Base-by-base conservation (phyloP, 2,329 filamentous ascomycete genomes). In the Fusarium decemcellulare region DNA sequence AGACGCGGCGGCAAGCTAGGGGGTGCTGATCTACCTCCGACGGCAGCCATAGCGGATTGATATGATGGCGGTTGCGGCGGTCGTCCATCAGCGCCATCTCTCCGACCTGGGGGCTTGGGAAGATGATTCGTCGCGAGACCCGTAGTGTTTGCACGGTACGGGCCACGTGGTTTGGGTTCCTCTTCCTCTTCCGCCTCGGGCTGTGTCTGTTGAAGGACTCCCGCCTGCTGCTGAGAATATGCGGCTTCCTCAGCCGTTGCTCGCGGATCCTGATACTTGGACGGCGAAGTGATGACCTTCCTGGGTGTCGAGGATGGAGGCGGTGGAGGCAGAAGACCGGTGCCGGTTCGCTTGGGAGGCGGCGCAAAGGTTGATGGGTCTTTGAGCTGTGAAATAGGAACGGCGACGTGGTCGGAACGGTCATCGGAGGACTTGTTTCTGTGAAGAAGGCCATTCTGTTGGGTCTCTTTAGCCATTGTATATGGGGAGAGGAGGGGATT, bases 361-460 rank as follows among this genome's bases (percentile, higher is more conserved):
- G 94, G 93, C 3, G 88, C 93, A 77, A 97, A 97, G 15, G 89
- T 87, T 1, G 88, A 79, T 1, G 93, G 94, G 76, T 97, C 94
- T 76, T 89, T 90, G 32, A 97, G 85, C 5, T 88, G 85, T 9
- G 89, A 85, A 44, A 97, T 81, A 2, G 94, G 94, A 15, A 85
- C 84, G 34, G 87, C 81, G 46, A 81, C 78, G 69, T 84, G 83
- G 59, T 79, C 72, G 23, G 72, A 64, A 15, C 77, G 72, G 30
- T 72, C 61, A 2, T 75, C 69, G 15, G 76, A 73, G 30, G 77
- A 74, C 34, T 81, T 80, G 55, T 79, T 79, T 62, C 84, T 81
- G 44, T 82, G 80, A 15, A 87, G 71, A 30, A 87, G 76, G 14
- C 82, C 78, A 73, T 83, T 85, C 85, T 87, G 66, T 8, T 8